Evolutionary conservation across 2,329 filamentous ascomycete genomes (phyloP), one percentile per base, ranked within the genome.

Genomic region (Mariannaea sp.): DNA sequence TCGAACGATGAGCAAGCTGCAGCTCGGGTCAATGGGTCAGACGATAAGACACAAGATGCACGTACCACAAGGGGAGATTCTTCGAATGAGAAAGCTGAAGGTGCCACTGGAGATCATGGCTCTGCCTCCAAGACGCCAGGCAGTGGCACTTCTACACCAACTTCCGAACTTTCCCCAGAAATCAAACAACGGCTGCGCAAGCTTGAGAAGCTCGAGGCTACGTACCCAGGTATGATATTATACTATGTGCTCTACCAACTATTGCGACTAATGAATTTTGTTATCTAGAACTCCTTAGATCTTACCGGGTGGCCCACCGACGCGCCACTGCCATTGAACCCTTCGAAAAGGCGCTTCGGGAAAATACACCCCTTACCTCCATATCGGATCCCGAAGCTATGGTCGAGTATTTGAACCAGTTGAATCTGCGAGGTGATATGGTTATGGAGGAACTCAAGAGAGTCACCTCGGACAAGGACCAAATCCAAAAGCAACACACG

Each of bases 391-490:
- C 93, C 0, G 83, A 85, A 47, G 88, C 92, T 2, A 79, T 99
- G 27, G 83, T 92, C 6, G 93, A 97, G 72, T 99, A 97, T 67
- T 79, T 99, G 22, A 91, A 88, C 62, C 91, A 97, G 71, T 75
- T 96, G 33, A 93, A 87, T 56, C 73, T 92, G 47, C 93, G 95
- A 68, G 87, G 87, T 35, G 90, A 96, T 65, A 95, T 99, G 89
- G 86, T 96, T 3, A 87, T 95, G 83, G 89, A 96, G 39, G 94
- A 99, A 72, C 78, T 97, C 51, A 97, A 95, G 74, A 82, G 91
- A 10, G 85, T 97, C 0, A 88, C 91, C 0, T 81, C 82, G 3
- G 92, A 97, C 68, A 87, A 89, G 54, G 90, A 96, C 56, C 83
- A 85, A 13, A 79, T 89, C 56, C 93, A 91, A 70, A 89, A 87